Conservation (phyloP, 768 basidiomycete genomes). For the Boletus reticulatus region DNA sequence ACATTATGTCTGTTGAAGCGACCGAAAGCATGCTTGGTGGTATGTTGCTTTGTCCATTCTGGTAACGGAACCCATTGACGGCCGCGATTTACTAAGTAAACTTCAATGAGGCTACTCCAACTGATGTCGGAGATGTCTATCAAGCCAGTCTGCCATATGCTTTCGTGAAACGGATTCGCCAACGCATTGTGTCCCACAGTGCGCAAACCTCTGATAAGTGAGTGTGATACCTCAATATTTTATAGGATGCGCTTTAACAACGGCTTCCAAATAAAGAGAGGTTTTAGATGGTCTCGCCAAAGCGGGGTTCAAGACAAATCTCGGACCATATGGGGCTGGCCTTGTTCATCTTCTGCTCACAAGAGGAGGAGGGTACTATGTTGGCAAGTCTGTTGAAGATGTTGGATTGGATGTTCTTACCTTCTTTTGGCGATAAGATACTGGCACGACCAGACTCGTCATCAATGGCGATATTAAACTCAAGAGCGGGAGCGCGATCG, state of each 20-base stretch:
- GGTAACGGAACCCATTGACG: not conserved
- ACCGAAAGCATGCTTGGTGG: not conserved
- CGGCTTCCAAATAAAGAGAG: conserved; percentile 21
- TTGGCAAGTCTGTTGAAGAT: conserved; percentile 25
- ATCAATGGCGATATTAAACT: conserved; percentile 49
- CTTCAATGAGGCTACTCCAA: conserved; percentile 8
- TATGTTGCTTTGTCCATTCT: not conserved
- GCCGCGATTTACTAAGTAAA: not conserved
- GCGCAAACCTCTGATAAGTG: conserved; percentile 29
- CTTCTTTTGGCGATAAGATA: conserved; percentile 21
- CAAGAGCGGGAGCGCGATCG: conserved; percentile 40
- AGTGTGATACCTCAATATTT: not conserved
- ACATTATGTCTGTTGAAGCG: not conserved
- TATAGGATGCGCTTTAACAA: not conserved
- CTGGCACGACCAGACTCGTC: conserved; percentile 43
- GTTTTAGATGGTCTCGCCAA: conserved; percentile 36
- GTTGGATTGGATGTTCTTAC: not conserved
- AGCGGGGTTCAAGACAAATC: conserved; percentile 37
- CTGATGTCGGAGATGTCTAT: conserved; percentile 21
- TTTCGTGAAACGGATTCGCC: conserved; percentile 13
- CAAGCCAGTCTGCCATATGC: conserved; percentile 15
- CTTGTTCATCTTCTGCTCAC: conserved; percentile 25
- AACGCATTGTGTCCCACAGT: conserved; percentile 13
- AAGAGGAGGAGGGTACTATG: conserved; percentile 40
- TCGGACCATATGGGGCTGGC: conserved; percentile 36